Conservation (phyloP, 192 early-diverging fungal genomes). For the Spinellus fusiger region DNA sequence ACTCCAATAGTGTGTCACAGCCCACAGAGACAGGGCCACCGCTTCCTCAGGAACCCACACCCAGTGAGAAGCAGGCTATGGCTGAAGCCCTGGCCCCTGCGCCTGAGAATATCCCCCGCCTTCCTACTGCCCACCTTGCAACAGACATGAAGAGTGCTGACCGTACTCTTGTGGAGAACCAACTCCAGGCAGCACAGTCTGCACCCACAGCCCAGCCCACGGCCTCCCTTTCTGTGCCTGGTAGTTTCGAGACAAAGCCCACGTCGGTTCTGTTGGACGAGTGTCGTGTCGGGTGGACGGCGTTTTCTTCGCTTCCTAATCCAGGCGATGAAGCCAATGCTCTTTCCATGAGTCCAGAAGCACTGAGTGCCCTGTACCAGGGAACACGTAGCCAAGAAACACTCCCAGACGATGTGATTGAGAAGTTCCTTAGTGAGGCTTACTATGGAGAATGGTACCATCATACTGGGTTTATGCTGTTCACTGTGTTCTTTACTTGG, state of each 20-base stretch:
- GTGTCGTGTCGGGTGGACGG: conserved; percentile 26
- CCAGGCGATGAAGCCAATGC: conserved; percentile 21
- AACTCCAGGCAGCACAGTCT: neutral
- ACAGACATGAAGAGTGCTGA: neutral
- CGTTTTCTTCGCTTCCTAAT: conserved; percentile 27
- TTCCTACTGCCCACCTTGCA: neutral
- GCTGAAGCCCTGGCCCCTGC: neutral
- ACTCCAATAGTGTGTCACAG: no score
- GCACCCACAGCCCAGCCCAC: neutral
- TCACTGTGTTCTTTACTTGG: conserved; percentile 31
- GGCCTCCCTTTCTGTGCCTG: neutral
- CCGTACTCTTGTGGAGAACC: neutral
- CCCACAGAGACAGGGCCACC: no score
- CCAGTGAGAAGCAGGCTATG: neutral
- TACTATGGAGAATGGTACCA: conserved; percentile 39
- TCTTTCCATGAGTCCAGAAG: conserved; percentile 1
- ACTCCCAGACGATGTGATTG: conserved; percentile 16
- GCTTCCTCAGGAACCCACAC: neutral
- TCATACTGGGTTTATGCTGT: conserved; percentile 26
- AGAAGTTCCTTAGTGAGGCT: conserved; percentile 27
- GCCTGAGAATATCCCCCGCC: neutral
- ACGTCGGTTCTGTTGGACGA: neutral
- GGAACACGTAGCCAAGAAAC: neutral
- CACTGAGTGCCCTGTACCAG: conserved; percentile 7
- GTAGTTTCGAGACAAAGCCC: neutral